Evolutionary conservation across 2,329 filamentous ascomycete species (phyloP), one percentile per base, ranked within the genome.

Genomic region (Zasmidium angulare): DNA sequence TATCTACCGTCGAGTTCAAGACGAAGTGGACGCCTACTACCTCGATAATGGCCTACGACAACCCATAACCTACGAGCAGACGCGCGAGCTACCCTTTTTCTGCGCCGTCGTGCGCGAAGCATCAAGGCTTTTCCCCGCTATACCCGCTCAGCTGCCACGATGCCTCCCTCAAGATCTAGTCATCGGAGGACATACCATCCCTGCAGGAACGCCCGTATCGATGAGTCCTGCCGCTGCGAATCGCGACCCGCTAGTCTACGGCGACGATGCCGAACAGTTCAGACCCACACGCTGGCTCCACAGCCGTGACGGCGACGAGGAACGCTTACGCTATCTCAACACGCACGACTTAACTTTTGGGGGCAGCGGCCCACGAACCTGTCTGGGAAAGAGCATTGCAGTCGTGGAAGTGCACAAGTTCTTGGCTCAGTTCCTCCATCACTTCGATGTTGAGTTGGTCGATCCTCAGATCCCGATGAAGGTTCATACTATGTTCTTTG

Each of bases 21-120:
- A 51, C 0, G 79, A 82, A 60, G 68, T 81, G 20, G 72, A 77
- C 23, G 60, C 47, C 1, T 72, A 72, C 10, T 61, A 65, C n/a
- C 57, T 31, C 11, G 53, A 55, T 17, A 67, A 63, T 17, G 65
- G 60, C 7, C 52, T 70, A 22, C 59, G 58, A 40, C 20, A 65
- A 23, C 57, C 64, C 20, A 48, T 74, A 9, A 65, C 59, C 7
- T 69, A 67, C 29, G 53, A 58, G 2, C 68, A 75, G 26, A 60
- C 63, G 62, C 29, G 29, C 53, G 52, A 65, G 67, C 55, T 71
- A 10, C 67, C 72, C 1, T 74, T 72, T 46, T 72, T 31, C 65
- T 72, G 21, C 31, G 63, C 60, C 12, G 52, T 56, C 21, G 59
- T 77, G 50, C 77, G 75, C 56, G 76, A 77, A 52, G 71, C 73